A percentile compares a stretch with the other conserved stretches of the same genome.
Conservation (phyloP, 768 basidiomycete species). For the Rhizopogon sp. region DNA sequence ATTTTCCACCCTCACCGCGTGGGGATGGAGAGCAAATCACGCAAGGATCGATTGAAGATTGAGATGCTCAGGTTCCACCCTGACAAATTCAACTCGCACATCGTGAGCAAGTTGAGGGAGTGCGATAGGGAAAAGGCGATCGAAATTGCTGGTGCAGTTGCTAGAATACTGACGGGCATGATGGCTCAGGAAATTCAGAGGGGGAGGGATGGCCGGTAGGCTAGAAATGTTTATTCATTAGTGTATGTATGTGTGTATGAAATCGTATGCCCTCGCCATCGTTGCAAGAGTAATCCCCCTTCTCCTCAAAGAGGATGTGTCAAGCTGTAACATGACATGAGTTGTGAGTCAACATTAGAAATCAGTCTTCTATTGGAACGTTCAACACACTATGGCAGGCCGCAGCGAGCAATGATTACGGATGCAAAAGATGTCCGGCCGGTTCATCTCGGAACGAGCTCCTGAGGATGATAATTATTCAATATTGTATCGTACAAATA, state of each 20-base stretch:
- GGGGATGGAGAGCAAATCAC: slow-evolving; percentile 23
- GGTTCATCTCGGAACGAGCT: no score
- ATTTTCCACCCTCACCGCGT: slow-evolving; percentile 32
- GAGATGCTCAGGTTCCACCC: slow-evolving; percentile 54
- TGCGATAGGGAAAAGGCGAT: slow-evolving; percentile 28
- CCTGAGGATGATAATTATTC: no score
- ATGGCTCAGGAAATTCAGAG: slow-evolving; percentile 14
- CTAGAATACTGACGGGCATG: slow-evolving; percentile 36
- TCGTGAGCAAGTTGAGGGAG: slow-evolving; percentile 30
- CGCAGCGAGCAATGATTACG: no score
- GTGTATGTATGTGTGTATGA: neutral
- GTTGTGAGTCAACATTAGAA: no score
- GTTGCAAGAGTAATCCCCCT: no score
- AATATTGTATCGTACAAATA: no score
- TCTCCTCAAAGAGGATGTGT: no score
- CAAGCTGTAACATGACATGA: no score
- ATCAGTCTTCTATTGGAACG: no score
- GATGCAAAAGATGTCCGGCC: no score
- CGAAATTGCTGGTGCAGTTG: slow-evolving; percentile 34
- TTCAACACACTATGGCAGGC: no score
- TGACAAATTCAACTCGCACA: slow-evolving; percentile 41
- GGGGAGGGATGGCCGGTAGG: neutral
- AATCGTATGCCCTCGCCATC: neutral
- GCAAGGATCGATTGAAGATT: slow-evolving; percentile 31
- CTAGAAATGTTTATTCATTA: neutral